phyloP scores from a whole-genome alignment of 768 basidiomycete genomes.

The Macrolepiota dolichaula region DNA sequence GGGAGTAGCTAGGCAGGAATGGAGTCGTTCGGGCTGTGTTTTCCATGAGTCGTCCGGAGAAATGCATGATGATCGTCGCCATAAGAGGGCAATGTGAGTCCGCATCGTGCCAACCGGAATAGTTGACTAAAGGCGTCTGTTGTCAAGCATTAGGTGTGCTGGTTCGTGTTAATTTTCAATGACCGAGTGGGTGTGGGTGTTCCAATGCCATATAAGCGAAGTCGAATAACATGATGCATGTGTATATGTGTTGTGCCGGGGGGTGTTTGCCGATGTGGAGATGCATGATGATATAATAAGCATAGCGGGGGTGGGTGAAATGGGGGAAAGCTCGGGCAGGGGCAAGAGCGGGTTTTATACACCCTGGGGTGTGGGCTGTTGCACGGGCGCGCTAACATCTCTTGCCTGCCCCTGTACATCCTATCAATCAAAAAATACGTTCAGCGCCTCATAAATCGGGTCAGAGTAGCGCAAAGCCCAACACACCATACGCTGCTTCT shows the following conservation, averaged over 20 bases:
- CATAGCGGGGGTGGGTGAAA: background rate
- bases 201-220: background rate
- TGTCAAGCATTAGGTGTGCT: background rate
- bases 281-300: background rate
- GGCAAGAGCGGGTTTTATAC: constrained; percentile 30
- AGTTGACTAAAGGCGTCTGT: background rate
- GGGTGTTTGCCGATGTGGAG: background rate
- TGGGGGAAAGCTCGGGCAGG: background rate
- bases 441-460: background rate
- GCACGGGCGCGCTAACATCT: constrained; percentile 51
- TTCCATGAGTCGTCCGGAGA: background rate
- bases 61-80: background rate
- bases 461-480: background rate
- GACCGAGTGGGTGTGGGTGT: background rate
- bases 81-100: background rate
- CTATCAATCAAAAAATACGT: constrained; percentile 27
- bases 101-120: background rate
- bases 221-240: background rate
- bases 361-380: constrained; percentile 74
- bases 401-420: constrained; percentile 64
- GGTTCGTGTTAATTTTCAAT: background rate
- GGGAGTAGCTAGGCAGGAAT: too few relatives aligned
- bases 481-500: constrained; percentile 75
- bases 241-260: background rate
- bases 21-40: too few relatives aligned